Evolutionary conservation across 2,329 filamentous ascomycete species (phyloP), one percentile per base, ranked within the genome.

Genomic region (Paecilomyces sp.): DNA sequence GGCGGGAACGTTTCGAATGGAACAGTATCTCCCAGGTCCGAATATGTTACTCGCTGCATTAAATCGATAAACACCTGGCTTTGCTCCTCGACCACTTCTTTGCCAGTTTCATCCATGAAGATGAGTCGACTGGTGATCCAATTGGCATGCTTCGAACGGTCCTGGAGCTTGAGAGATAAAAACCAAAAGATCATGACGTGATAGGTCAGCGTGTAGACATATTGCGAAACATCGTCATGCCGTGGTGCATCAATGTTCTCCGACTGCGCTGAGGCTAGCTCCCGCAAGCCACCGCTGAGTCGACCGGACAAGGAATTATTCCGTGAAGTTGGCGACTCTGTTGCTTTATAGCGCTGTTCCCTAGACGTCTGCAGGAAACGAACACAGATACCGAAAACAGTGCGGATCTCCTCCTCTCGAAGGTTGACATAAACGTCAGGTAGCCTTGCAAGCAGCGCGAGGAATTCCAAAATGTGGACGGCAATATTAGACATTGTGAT

Each of bases 131-230:
- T 91, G 11, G 90, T 88, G 64, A 99, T 96, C 90, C 91, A 96
- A 30, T 87, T 86, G 57, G 97, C 92, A 65, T 96, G 88, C 62
- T 86, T 90, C 34, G 88, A 85, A 56, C 94, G 87, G 70, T 97
- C 92, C 41, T 88, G 85, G 57, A 96, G 82, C 69, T 91, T 93
- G 66, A 99, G 74, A 0, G 92, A 90, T 66, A 99, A 82, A 71
- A 97, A 99, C 94, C 94, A 99, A 71, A 96, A 97, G 1, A 92
- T 89, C 65, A 99, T 92, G 66, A 96, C 91, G 71, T 97, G 92
- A 71, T 96, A 96, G 8, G 93, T 93, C 57, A 97, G 80, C 1
- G 92, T 90, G 73, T 95, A 94, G 28, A 99, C 91, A 71, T 99
- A 99, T 73, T 94, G 90, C 3, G 92, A 92, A 56, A 96, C 81